These are phyloP conservation scores for Penicillium sp. DNA, from an alignment of 2,329 filamentous ascomycete species.

Conservation along the genomic window DNA sequence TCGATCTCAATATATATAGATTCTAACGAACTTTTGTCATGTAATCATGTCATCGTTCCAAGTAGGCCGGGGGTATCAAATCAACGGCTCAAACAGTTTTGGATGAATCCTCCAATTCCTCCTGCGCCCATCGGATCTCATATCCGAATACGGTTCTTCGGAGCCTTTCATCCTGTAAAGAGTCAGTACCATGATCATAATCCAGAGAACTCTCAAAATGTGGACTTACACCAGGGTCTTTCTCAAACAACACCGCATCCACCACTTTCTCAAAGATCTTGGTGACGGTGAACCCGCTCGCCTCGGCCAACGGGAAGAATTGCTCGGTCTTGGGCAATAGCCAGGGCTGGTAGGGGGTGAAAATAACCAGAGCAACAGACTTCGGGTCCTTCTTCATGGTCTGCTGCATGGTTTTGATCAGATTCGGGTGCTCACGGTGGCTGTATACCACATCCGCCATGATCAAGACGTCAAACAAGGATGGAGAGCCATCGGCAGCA, in stretches of 20 bases:
- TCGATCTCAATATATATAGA: neutral
- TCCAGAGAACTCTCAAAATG: neutral
- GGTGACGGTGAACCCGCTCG: slow-evolving; percentile 70
- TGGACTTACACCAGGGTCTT: slow-evolving; percentile 69
- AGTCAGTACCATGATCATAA: slow-evolving; percentile 14
- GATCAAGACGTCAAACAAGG: slow-evolving; percentile 74
- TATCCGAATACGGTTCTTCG: slow-evolving; percentile 81
- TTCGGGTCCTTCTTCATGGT: slow-evolving; percentile 58
- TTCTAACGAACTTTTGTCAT: slow-evolving; percentile 12
- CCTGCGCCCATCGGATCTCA: slow-evolving; percentile 61
- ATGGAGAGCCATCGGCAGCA: slow-evolving; percentile 57
- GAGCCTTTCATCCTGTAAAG: slow-evolving; percentile 65
- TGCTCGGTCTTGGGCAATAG: slow-evolving; percentile 76
- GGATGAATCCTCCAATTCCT: slow-evolving; percentile 22
- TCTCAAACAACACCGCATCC: slow-evolving; percentile 84
- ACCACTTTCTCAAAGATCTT: slow-evolving; percentile 78
- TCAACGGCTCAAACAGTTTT: slow-evolving; percentile 11
- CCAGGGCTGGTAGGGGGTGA: slow-evolving; percentile 93
- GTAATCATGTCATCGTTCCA: slow-evolving; percentile 10
- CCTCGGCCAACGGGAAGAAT: slow-evolving; percentile 76
- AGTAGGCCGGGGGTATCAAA: slow-evolving; percentile 7
- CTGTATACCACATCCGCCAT: slow-evolving; percentile 89
- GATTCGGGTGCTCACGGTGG: slow-evolving; percentile 77
- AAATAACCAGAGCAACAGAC: slow-evolving; percentile 78
- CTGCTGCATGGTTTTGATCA: slow-evolving; percentile 68